phyloP scores from a whole-genome alignment of 371 early-diverging fungal genomes.

The Apophysomyces ossiformis region DNA sequence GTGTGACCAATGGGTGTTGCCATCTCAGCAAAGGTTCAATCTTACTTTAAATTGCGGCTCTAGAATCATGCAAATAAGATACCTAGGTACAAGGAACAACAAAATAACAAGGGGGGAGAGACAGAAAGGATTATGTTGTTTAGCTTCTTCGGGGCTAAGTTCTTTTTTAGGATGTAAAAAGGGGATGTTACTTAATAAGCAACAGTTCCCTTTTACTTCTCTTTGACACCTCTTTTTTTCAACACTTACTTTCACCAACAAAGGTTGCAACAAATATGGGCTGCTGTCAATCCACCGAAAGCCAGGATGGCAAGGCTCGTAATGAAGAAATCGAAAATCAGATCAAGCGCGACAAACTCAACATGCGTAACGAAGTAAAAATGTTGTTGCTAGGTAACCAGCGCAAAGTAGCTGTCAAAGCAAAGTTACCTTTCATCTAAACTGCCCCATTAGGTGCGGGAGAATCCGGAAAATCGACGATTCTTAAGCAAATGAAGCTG shows the following conservation, averaged over 20 bases:
- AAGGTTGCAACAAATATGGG: slow-evolving; percentile 69
- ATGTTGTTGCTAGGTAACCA: slow-evolving; percentile 88
- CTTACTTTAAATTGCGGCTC: background rate
- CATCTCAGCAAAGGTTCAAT: background rate
- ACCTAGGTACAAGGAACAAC: slow-evolving; percentile 6
- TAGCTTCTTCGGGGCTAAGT: slow-evolving; percentile 8
- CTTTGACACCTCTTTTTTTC: slow-evolving; percentile 11
- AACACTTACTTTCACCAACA: slow-evolving; percentile 1
- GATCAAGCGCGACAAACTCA: slow-evolving; percentile 80
- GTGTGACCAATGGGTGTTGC: background rate
- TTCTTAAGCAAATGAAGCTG: slow-evolving; percentile 97
- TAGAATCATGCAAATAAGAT: background rate
- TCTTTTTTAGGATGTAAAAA: slow-evolving; percentile 6
- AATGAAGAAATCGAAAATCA: slow-evolving; percentile 93
- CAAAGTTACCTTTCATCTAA: background rate
- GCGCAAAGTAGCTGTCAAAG: no score
- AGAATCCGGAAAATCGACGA: slow-evolving; percentile 97
- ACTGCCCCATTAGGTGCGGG: slow-evolving; percentile 79
- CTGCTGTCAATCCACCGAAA: slow-evolving; percentile 85
- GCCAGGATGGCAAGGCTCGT: slow-evolving; percentile 73
- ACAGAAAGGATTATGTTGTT: background rate
- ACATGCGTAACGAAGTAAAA: slow-evolving; percentile 90
- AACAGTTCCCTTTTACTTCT: slow-evolving; percentile 10
- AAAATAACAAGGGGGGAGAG: background rate
- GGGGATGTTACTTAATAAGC: slow-evolving; percentile 6